Conservation (phyloP, 768 basidiomycete genomes). For the Boletus subparvulus region DNA sequence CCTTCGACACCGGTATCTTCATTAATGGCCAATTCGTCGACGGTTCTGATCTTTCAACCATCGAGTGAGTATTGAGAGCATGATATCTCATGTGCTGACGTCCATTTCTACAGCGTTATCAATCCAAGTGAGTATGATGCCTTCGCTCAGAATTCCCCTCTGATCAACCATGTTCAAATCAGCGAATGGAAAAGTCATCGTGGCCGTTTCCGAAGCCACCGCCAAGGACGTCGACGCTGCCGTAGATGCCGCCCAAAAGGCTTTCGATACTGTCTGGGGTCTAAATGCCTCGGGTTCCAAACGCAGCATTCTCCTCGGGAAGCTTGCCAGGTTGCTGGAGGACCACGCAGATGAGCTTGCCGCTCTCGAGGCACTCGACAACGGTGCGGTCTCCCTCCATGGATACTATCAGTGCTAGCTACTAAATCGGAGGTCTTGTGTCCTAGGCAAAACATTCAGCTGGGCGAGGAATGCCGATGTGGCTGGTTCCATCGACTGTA, state of each 20-base stretch:
- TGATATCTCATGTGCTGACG: background rate
- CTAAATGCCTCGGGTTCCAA: constrained; percentile 50
- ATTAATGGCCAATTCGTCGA: constrained; percentile 69
- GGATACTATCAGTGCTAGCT: background rate
- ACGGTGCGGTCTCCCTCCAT: constrained; percentile 37
- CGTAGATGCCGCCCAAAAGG: constrained; percentile 63
- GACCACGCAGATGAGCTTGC: constrained; percentile 60
- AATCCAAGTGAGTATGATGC: constrained; percentile 46
- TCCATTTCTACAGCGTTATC: constrained; percentile 44
- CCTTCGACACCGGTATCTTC: constrained; percentile 65
- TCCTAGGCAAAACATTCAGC: constrained; percentile 52
- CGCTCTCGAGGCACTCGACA: constrained; percentile 72
- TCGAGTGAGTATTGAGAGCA: constrained; percentile 54
- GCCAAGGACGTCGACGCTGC: constrained; percentile 74
- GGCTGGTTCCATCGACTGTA: constrained; percentile 25
- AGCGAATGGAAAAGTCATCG: constrained; percentile 67
- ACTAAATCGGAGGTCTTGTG: background rate
- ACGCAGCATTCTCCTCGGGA: constrained; percentile 57
- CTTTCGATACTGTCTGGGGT: constrained; percentile 68
- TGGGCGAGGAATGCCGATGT: constrained; percentile 53
- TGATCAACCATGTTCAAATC: background rate
- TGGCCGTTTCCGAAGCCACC: constrained; percentile 54
- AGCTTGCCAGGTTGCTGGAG: constrained; percentile 67
- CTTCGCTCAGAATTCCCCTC: background rate
- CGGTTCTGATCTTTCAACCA: constrained; percentile 53